Base-by-base conservation (phyloP, 768 basidiomycete species). In the Leccinum pellstonianum region DNA sequence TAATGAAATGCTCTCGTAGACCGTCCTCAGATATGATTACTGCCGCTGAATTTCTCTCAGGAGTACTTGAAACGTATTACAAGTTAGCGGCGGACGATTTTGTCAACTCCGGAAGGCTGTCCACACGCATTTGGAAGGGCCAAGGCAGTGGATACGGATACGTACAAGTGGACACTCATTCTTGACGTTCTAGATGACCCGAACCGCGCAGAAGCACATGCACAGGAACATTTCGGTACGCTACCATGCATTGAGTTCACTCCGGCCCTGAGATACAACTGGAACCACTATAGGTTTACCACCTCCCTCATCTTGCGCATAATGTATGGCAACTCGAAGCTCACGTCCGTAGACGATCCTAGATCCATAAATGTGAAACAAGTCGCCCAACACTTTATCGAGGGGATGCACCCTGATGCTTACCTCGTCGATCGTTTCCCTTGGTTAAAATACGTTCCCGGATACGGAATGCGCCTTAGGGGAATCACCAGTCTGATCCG, bases 101-200 rank as follows among this genome's bases (percentile, higher is more conserved):
- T 83, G 82, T 71, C 83, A 81, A 61, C 79, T 84, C 74, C 59
- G 71, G 27, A 85, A 82, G 55, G 84, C 81, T 0, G 66, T 85
- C 2, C 84, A 86, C 62, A 75, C 80, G 0, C 80, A 85, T 57
- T 72, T 86, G 0, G 81, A 84, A 58, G 31, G 31, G 75, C 80
- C 0, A 83, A 81, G 60, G 75, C 76, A 1, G 74, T 83, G 25
- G 25, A 25, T 25, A 25, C 25, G 4, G 68, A 71, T 3, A 71
- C 64, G 4, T 86, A 85, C 62, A 73, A 75, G 0, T 64, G 9
- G 27, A 49, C 7, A 0, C 29, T 66, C 25, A 56, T 73, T 11
- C 56, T 66, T 1, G 75, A 78, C 57, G 58, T 77, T 25, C 67
- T 77, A 8, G 50, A 70, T 11, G 67, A 75, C 19, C 75, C 76